These are phyloP conservation scores for Phytophthora hybrid DNA, from an alignment of 352 stramenopile genomes.

Conservation along the genomic window DNA sequence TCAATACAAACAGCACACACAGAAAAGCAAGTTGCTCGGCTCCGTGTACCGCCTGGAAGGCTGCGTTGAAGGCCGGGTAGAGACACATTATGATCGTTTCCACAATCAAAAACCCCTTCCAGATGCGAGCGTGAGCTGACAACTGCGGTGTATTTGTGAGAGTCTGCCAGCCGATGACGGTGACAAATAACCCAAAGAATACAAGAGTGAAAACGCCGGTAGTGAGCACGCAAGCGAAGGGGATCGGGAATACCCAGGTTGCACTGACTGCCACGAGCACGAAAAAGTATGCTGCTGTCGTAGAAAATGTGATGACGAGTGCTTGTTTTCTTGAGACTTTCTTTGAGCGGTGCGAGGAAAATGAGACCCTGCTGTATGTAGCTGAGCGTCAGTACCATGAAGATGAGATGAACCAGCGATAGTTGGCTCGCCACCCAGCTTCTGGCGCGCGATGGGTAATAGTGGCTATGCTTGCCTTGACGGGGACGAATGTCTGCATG, in stretches of 20 bases:
- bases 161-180: constrained; percentile 4
- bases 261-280: constrained; percentile 18
- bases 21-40: constrained; percentile 24
- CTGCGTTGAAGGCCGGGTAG: constrained; percentile 31
- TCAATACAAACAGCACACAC: constrained; percentile 11
- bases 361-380: constrained; percentile 18
- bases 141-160: constrained; percentile 2
- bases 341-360: constrained; percentile 17
- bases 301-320: background rate
- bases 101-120: constrained; percentile 6
- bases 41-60: constrained; percentile 7
- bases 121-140: constrained; percentile 9
- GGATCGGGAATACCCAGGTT: constrained; percentile 34
- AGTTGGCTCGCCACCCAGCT: constrained; percentile 7
- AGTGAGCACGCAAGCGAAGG: constrained; percentile 33
- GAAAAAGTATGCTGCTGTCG: constrained; percentile 14
- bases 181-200: constrained; percentile 17
- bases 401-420: constrained; percentile 18
- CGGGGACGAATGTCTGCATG: background rate
- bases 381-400: constrained; percentile 21
- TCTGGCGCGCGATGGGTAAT: background rate
- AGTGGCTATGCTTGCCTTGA: background rate
- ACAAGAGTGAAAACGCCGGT: constrained; percentile 15
- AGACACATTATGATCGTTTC: constrained; percentile 14
- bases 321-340: constrained; percentile 9